phyloP scores from a whole-genome alignment of 441 rosid genomes.

The Breynia disticha region DNA sequence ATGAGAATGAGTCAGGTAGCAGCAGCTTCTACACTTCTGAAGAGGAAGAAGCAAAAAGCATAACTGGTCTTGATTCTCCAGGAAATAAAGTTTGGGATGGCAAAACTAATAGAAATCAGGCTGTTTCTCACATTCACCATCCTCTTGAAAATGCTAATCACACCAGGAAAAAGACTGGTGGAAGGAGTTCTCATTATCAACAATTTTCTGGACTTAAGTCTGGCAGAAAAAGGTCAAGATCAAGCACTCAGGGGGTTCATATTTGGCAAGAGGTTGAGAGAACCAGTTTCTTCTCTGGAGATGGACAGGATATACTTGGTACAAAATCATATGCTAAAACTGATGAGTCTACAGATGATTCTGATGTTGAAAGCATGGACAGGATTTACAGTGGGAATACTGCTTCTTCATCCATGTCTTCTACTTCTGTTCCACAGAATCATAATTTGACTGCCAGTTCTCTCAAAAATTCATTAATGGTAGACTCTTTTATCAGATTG shows the following conservation, averaged over 20 bases:
- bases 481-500: slow-evolving; percentile 74
- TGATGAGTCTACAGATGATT: slow-evolving; percentile 65
- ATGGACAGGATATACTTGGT: slow-evolving; percentile 68
- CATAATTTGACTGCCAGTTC: slow-evolving; percentile 31
- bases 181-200: slow-evolving; percentile 44
- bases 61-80: slow-evolving; percentile 85
- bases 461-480: slow-evolving; percentile 46
- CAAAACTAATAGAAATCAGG: slow-evolving; percentile 65
- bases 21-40: slow-evolving; percentile 65
- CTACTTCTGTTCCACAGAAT: slow-evolving; percentile 37
- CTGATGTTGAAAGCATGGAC: slow-evolving; percentile 50
- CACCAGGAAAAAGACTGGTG: slow-evolving; percentile 35
- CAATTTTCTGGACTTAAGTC: slow-evolving; percentile 34
- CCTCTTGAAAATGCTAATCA: slow-evolving; percentile 81
- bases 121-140: slow-evolving; percentile 80
- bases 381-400: slow-evolving; percentile 63
- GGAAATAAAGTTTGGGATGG: slow-evolving; percentile 99
- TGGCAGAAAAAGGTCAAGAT: slow-evolving; percentile 68
- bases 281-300: slow-evolving; percentile 76
- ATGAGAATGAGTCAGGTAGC: slow-evolving; percentile 34
- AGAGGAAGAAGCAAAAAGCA: slow-evolving; percentile 63
- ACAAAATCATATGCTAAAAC: slow-evolving; percentile 28
- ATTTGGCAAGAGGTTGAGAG: slow-evolving; percentile 81
- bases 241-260: slow-evolving; percentile 32
- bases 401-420: slow-evolving; percentile 61